A percentile compares a stretch with the other conserved stretches of the same genome.
Conservation (phyloP, 352 stramenopile species). For the Phytophthora sojae region DNA sequence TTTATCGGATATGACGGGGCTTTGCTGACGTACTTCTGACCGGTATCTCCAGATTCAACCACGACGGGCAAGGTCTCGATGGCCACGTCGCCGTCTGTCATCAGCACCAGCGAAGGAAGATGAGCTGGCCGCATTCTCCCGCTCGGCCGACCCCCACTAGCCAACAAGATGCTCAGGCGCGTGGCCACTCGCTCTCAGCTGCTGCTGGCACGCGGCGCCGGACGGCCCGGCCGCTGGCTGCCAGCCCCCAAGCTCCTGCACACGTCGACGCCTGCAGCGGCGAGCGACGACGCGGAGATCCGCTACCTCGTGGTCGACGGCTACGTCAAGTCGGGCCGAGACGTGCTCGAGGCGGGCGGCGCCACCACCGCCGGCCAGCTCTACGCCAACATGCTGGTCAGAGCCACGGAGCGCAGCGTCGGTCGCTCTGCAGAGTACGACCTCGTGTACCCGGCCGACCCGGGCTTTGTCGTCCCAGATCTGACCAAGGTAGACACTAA, state of each 20-base stretch:
- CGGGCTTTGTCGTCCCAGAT: slow-evolving; percentile 59
- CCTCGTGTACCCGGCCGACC: slow-evolving; percentile 69
- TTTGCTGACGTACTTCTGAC: background rate
- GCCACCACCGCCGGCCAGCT: slow-evolving; percentile 74
- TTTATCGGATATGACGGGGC: too few species aligned
- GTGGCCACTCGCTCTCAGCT: slow-evolving; percentile 17
- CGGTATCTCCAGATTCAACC: slow-evolving; percentile 9
- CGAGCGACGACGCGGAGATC: slow-evolving; percentile 26
- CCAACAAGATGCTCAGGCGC: slow-evolving; percentile 31
- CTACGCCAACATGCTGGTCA: slow-evolving; percentile 75
- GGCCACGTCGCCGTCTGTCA: slow-evolving; percentile 19
- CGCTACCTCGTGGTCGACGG: slow-evolving; percentile 80
- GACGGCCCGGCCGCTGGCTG: background rate
- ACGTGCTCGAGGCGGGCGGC: slow-evolving; percentile 66
- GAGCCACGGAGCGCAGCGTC: slow-evolving; percentile 46
- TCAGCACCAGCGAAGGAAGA: background rate
- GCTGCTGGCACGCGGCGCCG: background rate
- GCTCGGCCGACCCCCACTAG: slow-evolving; percentile 25
- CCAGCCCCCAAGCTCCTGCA: slow-evolving; percentile 14
- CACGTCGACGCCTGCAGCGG: slow-evolving; percentile 14
- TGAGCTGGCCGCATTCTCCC: slow-evolving; percentile 1
- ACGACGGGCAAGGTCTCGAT: background rate
- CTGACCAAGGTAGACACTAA: slow-evolving; percentile 45
- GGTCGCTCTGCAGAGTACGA: slow-evolving; percentile 57
- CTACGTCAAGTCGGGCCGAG: slow-evolving; percentile 66